Evolutionary conservation across 441 rosid species (phyloP).

Genomic region (Croton setiger): DNA sequence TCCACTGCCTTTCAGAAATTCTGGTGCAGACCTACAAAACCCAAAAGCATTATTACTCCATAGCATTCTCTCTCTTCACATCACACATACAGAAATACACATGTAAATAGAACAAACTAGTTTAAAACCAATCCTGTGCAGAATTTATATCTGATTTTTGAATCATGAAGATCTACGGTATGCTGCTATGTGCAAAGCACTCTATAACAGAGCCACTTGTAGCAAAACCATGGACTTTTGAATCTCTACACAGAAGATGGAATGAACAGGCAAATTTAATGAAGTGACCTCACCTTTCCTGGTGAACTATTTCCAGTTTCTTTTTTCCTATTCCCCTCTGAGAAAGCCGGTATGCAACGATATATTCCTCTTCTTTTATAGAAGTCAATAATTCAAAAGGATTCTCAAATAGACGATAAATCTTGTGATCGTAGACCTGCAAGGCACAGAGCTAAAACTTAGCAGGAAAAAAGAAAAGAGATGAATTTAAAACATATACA

Average conservation of each 20-base stretch:
- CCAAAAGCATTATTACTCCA: conserved; percentile 1
- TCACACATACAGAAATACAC: not conserved
- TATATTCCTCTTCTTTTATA: conserved; percentile 63
- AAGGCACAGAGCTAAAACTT: conserved; percentile 20
- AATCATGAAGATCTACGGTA: too few relatives aligned
- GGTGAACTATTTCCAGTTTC: conserved; percentile 64
- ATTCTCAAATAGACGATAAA: conserved; percentile 52
- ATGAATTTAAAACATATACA: not conserved
- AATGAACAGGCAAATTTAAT: not conserved
- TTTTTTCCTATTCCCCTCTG: conserved; percentile 52
- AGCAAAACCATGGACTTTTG: not conserved
- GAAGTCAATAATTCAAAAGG: conserved; percentile 50
- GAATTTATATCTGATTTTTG: not conserved
- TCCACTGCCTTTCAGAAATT: conserved; percentile 37
- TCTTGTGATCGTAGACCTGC: conserved; percentile 52
- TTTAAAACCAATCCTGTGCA: not conserved
- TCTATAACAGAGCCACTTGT: not conserved
- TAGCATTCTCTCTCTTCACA: not conserved
- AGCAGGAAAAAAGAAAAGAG: conserved; percentile 17
- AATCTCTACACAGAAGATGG: not conserved
- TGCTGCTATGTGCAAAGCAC: not conserved
- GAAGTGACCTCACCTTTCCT: conserved; percentile 50
- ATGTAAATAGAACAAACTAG: not conserved
- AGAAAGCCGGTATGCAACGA: conserved; percentile 63
- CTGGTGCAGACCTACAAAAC: conserved; percentile 44